Conservation (phyloP, 495 filamentous ascomycete genomes). For the Daldinia concentrica region DNA sequence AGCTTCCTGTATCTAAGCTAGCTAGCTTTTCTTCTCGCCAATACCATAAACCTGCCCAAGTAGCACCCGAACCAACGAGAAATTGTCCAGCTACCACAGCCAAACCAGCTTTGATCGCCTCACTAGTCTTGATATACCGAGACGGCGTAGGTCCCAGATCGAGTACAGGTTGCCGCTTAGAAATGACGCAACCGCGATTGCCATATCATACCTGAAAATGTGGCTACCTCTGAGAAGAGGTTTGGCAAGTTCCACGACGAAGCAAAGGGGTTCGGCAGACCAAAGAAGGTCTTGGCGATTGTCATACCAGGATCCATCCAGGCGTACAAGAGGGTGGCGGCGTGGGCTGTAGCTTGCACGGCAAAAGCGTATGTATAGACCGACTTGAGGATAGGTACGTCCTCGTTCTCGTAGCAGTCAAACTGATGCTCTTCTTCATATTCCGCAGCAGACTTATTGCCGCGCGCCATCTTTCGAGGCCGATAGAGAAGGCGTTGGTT, state of each 20-base stretch:
- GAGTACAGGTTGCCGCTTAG: not conserved
- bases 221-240: not conserved
- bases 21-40: not conserved
- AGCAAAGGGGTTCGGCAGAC: not conserved
- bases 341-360: not conserved
- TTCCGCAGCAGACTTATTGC: not conserved
- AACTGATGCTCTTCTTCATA: not conserved
- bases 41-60: not conserved
- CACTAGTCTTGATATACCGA: not conserved
- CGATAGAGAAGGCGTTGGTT: not conserved
- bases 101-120: not conserved
- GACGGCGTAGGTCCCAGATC: not conserved
- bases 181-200: not conserved
- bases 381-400: not conserved
- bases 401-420: not conserved
- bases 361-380: not conserved
- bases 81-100: not conserved
- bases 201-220: not conserved
- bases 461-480: not conserved
- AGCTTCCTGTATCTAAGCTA: not conserved
- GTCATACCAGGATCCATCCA: not conserved
- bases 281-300: not conserved
- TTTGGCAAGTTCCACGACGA: constrained; percentile 10
- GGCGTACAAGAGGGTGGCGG: not conserved
- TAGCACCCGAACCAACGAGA: not conserved